phyloP scores from a whole-genome alignment of 352 stramenopile species.

The Phytophthora lateralis region DNA sequence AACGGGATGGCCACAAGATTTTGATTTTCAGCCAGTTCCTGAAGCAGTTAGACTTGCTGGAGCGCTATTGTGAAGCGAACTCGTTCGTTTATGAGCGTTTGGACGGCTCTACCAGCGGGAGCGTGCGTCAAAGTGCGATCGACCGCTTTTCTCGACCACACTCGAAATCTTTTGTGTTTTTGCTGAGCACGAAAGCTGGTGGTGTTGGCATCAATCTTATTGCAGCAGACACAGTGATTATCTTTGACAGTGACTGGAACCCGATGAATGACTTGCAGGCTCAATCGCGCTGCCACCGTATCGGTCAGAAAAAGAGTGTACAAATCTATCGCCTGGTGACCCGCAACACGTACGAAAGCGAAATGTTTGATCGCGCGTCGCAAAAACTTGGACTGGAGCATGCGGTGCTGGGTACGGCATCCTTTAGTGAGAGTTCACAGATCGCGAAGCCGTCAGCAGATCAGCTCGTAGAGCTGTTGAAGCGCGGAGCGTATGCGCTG shows the following conservation, averaged over 20 bases:
- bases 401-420: slow-evolving; percentile 95
- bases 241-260: slow-evolving; percentile 99
- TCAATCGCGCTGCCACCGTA: slow-evolving; percentile 95
- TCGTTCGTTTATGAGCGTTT: slow-evolving; percentile 90
- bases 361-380: slow-evolving; percentile 99
- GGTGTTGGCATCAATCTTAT: slow-evolving; percentile 99
- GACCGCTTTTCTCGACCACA: slow-evolving; percentile 96
- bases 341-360: slow-evolving; percentile 98
- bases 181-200: slow-evolving; percentile 98
- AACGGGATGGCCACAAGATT: slow-evolving; percentile 92
- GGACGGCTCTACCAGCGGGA: slow-evolving; percentile 91
- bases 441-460: slow-evolving; percentile 87
- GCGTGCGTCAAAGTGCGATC: slow-evolving; percentile 93
- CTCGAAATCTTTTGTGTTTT: slow-evolving; percentile 98
- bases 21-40: slow-evolving; percentile 97
- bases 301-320: slow-evolving; percentile 99
- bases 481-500: slow-evolving; percentile 98
- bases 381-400: slow-evolving; percentile 99
- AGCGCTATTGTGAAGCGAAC: slow-evolving; percentile 93
- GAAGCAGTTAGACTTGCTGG: slow-evolving; percentile 93
- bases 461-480: slow-evolving; percentile 97
- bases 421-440: slow-evolving; percentile 91
- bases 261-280: slow-evolving; percentile 95
- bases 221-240: slow-evolving; percentile 98
- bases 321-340: slow-evolving; percentile 98